phyloP scores from a whole-genome alignment of 441 rosid genomes.

The Capsella rubella region DNA sequence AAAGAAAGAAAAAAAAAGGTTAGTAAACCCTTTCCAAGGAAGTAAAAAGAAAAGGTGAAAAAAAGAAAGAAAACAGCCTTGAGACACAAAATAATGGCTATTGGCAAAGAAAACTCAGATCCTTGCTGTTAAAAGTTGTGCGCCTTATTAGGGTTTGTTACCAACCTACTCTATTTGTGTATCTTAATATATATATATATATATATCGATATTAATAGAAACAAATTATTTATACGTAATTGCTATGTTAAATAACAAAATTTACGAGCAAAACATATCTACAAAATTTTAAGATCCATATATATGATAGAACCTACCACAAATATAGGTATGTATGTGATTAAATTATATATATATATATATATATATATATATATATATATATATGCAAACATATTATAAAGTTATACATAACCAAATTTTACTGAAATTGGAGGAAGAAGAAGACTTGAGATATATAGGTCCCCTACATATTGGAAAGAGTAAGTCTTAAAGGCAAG shows the following conservation, averaged over 20 bases:
- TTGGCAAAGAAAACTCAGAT: neutral
- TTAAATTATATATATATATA: no score
- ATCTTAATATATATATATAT: no score
- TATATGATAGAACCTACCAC: neutral
- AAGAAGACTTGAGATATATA: neutral
- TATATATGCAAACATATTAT: neutral
- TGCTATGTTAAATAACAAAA: no score
- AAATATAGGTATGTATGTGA: no score
- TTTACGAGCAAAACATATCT: no score
- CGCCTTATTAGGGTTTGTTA: constrained; percentile 41
- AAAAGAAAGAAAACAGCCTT: constrained; percentile 21
- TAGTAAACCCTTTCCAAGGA: constrained; percentile 38
- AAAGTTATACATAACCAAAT: constrained; percentile 1
- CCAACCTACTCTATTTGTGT: constrained; percentile 7
- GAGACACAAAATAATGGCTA: constrained; percentile 43
- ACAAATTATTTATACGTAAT: no score
- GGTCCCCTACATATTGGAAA: constrained; percentile 27
- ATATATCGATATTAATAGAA: no score
- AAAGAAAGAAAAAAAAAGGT: constrained; percentile 30
- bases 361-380: no score
- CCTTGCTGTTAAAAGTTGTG: constrained; percentile 42
- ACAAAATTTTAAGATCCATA: no score
- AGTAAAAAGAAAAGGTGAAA: constrained; percentile 33
- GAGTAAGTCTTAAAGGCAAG: constrained; percentile 37
- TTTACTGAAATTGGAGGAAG: constrained; percentile 22